Percentiles rank a stretch among this genome's conserved stretches.
phyloP scores from a whole-genome alignment of 805 yeast genomes.

The Pichia deserticola region DNA sequence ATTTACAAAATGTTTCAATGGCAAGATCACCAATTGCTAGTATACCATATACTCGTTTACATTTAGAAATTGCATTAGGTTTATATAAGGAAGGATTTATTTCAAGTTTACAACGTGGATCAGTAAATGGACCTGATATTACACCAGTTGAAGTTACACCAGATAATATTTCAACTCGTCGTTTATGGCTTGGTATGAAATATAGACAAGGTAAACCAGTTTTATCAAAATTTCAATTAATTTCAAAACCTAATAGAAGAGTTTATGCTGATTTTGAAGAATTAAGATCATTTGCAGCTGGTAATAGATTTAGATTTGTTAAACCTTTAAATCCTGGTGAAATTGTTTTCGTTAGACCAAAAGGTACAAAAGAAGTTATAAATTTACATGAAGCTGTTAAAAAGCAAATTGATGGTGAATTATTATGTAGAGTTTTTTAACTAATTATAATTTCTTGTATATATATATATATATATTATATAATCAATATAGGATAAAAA shows the following conservation, averaged over 20 bases:
- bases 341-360: slow-evolving; percentile 55
- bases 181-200: slow-evolving; percentile 88
- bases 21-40: slow-evolving; percentile 69
- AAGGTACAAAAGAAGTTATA: slow-evolving; percentile 41
- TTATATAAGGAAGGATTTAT: slow-evolving; percentile 88
- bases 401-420: slow-evolving; percentile 64
- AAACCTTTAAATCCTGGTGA: slow-evolving; percentile 88
- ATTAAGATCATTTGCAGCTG: slow-evolving; percentile 65
- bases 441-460: background rate
- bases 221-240: slow-evolving; percentile 57
- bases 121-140: slow-evolving; percentile 74
- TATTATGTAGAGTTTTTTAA: slow-evolving; percentile 62
- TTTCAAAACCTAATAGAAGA: slow-evolving; percentile 80
- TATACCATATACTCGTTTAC: slow-evolving; percentile 76
- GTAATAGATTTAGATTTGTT: slow-evolving; percentile 65
- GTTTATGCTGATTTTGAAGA: slow-evolving; percentile 59
- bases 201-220: slow-evolving; percentile 79
- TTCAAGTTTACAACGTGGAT: slow-evolving; percentile 78
- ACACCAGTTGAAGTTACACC: slow-evolving; percentile 72
- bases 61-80: slow-evolving; percentile 75
- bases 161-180: slow-evolving; percentile 76
- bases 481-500: no score
- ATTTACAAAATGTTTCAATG: slow-evolving; percentile 78
- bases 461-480: no score
- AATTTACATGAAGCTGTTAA: slow-evolving; percentile 85